Conservation (phyloP, 345 rosid genomes). For the Eucalyptus marginata region DNA sequence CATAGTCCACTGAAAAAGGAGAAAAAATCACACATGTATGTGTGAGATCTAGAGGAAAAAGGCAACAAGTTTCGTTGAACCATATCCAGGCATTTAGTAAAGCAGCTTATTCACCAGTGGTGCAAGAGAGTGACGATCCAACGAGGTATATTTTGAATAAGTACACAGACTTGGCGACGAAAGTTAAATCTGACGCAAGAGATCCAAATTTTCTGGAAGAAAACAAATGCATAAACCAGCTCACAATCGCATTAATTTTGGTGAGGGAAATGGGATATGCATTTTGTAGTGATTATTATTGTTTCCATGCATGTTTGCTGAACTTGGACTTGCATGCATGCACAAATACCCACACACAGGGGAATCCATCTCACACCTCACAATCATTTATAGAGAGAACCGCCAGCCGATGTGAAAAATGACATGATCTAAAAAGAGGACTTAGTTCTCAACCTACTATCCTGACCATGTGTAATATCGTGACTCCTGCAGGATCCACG, state of each 20-base stretch:
- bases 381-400: background rate
- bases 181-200: background rate
- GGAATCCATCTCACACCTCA: background rate
- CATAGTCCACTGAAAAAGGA: background rate
- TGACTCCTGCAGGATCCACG: background rate
- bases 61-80: background rate
- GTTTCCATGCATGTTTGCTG: background rate
- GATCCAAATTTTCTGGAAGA: background rate
- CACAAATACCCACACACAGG: fast-evolving
- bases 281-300: background rate
- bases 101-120: background rate
- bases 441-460: background rate
- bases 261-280: background rate
- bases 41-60: background rate
- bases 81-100: background rate
- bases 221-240: background rate
- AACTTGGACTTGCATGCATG: background rate
- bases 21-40: fast-evolving
- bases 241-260: background rate
- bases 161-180: background rate
- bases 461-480: background rate
- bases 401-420: background rate
- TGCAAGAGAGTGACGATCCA: background rate
- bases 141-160: background rate
- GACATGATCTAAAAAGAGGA: background rate